Conservation (phyloP, 2,329 filamentous ascomycete genomes). For the Cordyceps militaris region DNA sequence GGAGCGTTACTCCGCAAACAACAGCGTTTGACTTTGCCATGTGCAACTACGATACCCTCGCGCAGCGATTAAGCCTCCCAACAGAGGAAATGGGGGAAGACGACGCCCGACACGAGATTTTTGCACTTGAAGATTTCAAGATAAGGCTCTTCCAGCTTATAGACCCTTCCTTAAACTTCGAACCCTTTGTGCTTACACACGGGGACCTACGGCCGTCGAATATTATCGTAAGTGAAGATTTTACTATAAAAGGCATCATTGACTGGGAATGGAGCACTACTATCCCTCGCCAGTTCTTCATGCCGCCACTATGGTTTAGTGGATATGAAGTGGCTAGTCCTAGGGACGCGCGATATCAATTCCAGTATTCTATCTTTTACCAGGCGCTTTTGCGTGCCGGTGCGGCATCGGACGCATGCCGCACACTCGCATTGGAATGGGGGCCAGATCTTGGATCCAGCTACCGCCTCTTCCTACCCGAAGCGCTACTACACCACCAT, state of each 20-base stretch:
- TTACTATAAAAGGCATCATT: neutral
- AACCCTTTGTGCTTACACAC: conserved; percentile 2
- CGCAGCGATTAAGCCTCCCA: neutral
- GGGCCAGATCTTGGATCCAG: neutral
- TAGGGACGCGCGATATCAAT: neutral
- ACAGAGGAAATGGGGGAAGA: neutral
- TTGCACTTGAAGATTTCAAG: neutral
- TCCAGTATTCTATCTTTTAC: neutral
- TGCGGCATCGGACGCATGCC: neutral
- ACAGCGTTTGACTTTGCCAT: neutral
- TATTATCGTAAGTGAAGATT: neutral
- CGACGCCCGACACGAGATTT: neutral
- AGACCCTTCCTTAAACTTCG: neutral
- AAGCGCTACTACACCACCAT: neutral
- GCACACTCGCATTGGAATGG: neutral
- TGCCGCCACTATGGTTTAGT: neutral
- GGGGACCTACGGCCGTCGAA: conserved; percentile 1
- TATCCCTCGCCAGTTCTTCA: neutral
- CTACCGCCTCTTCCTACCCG: neutral
- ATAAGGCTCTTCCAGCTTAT: neutral
- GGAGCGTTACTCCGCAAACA: neutral
- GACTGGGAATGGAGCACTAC: conserved; percentile 7
- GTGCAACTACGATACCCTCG: neutral
- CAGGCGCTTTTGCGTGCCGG: neutral
- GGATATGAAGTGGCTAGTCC: neutral